A percentile compares a stretch with the other conserved stretches of the same genome.
phyloP scores from a whole-genome alignment of 768 basidiomycete genomes.

The Sporobolomyces pararoseus region DNA sequence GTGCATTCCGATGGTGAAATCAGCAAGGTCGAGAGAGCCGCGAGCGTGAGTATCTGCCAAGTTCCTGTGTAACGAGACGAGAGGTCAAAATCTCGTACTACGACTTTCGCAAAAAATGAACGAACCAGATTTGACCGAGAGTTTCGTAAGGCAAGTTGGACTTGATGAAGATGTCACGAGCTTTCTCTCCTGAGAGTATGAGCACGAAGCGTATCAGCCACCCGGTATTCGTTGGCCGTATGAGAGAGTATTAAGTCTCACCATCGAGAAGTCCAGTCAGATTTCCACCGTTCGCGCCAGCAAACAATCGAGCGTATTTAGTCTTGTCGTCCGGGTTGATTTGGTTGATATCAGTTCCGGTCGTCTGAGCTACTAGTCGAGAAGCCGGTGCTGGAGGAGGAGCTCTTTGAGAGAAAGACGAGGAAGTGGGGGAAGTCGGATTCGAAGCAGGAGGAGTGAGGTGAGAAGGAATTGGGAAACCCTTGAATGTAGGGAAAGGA shows the following conservation, averaged over 20 bases:
- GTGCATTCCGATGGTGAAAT: conserved; percentile 80
- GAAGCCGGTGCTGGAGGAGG: background rate
- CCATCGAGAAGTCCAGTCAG: conserved; percentile 73
- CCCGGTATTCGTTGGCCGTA: too few relatives aligned
- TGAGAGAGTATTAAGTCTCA: conserved; percentile 50
- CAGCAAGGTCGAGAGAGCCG: conserved; percentile 78
- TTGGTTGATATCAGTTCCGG: conserved; percentile 15
- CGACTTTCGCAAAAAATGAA: background rate
- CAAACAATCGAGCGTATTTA: conserved; percentile 79
- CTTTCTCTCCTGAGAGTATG: conserved; percentile 72
- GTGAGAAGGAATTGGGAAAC: conserved; percentile 57
- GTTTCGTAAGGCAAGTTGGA: conserved; percentile 81
- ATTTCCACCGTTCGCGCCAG: conserved; percentile 60
- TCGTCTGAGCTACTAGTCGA: background rate
- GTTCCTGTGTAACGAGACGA: conserved; percentile 57
- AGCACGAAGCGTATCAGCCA: too few relatives aligned
- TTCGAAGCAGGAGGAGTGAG: conserved; percentile 55
- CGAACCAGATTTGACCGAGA: conserved; percentile 84
- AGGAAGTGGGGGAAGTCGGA: background rate
- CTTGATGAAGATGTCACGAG: conserved; percentile 83
- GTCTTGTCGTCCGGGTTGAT: conserved; percentile 63
- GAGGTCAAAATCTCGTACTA: too few relatives aligned
- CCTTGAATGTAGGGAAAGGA: conserved; percentile 74
- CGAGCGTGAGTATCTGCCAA: conserved; percentile 92
- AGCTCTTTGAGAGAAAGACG: conserved; percentile 5